A percentile compares a stretch with the other conserved stretches of the same genome.
Conservation (phyloP, 768 basidiomycete genomes). For the Podaxis rugospora region DNA sequence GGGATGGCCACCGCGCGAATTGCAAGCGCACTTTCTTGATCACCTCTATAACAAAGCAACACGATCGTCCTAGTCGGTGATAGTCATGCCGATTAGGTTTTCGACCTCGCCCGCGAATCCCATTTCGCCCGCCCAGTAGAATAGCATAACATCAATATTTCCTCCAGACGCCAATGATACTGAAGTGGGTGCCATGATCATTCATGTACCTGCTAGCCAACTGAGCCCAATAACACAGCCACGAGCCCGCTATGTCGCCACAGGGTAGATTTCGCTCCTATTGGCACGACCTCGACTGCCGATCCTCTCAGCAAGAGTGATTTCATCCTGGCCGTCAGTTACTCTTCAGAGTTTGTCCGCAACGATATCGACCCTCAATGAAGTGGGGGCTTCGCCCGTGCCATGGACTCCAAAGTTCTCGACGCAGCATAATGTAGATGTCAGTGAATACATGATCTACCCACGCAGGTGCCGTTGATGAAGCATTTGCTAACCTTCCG, state of each 20-base stretch:
- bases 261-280: background rate
- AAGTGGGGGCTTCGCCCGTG: background rate
- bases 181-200: background rate
- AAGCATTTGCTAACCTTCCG: background rate
- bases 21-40: constrained; percentile 34
- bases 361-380: background rate
- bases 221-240: background rate
- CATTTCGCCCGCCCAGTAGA: background rate
- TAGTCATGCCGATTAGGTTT: constrained; percentile 59
- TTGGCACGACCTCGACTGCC: background rate
- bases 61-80: constrained; percentile 55
- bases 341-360: background rate
- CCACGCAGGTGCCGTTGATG: background rate
- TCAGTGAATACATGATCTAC: background rate
- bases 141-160: background rate
- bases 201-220: background rate
- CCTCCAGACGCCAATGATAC: background rate
- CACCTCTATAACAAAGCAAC: constrained; percentile 47
- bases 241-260: background rate
- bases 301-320: background rate
- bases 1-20: constrained; percentile 56
- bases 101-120: constrained; percentile 39
- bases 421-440: background rate
- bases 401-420: background rate
- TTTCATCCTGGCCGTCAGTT: background rate